These are phyloP conservation scores for Candida koratica DNA, from an alignment of 805 yeast species.

Conservation along the genomic window DNA sequence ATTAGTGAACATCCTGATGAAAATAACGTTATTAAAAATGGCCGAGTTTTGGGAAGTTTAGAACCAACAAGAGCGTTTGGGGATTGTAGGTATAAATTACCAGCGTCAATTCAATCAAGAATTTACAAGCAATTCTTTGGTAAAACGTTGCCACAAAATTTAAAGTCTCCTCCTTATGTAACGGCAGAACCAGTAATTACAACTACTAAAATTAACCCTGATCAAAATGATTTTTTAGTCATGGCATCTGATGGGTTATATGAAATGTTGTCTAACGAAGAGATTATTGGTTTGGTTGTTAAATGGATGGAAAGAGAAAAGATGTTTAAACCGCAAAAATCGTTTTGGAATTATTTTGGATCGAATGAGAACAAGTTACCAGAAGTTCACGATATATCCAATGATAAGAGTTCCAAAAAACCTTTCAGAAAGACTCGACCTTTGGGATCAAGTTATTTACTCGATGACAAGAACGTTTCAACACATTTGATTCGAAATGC, in stretches of 20 bases:
- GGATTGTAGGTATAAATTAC: constrained; percentile 89
- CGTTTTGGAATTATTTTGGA: constrained; percentile 45
- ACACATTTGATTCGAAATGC: constrained; percentile 95
- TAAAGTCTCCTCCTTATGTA: constrained; percentile 91
- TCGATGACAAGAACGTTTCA: constrained; percentile 84
- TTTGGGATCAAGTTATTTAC: constrained; percentile 40
- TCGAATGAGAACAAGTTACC: constrained; percentile 52
- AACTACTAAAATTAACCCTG: constrained; percentile 67
- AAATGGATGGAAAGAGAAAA: constrained; percentile 84
- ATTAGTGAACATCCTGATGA: constrained; percentile 89
- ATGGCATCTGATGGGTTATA: constrained; percentile 93
- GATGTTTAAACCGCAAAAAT: constrained; percentile 49
- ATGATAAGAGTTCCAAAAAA: constrained; percentile 60
- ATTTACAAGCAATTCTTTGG: constrained; percentile 79
- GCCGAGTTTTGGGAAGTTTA: constrained; percentile 86
- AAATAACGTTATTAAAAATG: constrained; percentile 75
- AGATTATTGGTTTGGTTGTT: constrained; percentile 86
- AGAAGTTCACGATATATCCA: constrained; percentile 58
- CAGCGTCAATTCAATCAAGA: constrained; percentile 68
- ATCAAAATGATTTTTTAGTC: constrained; percentile 78
- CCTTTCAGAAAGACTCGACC: constrained; percentile 60
- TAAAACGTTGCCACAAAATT: constrained; percentile 64
- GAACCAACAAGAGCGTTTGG: constrained; percentile 98
- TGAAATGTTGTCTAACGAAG: constrained; percentile 88
- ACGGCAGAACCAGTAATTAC: constrained; percentile 95